phyloP scores from a whole-genome alignment of 192 early-diverging fungal genomes.

The Gigaspora rosea region DNA sequence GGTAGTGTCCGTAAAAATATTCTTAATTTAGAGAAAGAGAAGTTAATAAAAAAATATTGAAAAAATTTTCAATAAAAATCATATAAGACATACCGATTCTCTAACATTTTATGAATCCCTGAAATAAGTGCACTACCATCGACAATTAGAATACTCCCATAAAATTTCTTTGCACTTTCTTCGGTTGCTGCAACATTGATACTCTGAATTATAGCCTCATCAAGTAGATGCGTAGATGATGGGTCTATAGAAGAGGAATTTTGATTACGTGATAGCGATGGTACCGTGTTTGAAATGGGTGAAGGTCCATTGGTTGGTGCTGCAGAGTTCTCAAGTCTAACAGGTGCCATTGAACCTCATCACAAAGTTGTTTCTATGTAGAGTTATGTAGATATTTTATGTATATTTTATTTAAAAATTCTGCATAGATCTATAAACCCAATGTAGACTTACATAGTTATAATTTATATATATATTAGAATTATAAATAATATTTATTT shows the following conservation, averaged over 20 bases:
- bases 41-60: no score
- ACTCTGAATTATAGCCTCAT: conserved; percentile 69
- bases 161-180: conserved; percentile 72
- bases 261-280: not conserved
- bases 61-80: not conserved
- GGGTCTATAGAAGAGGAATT: conserved; percentile 7
- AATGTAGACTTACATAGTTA: no score
- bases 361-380: no score
- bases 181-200: conserved; percentile 66
- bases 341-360: conserved; percentile 3
- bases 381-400: no score
- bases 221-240: conserved; percentile 48
- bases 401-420: no score
- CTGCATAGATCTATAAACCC: no score
- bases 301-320: conserved; percentile 40
- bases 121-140: conserved; percentile 79
- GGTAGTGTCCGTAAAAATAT: conserved; percentile 35
- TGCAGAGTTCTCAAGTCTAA: not conserved
- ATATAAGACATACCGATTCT: conserved; percentile 52
- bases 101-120: conserved; percentile 65
- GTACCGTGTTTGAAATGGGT: not conserved
- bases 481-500: no score
- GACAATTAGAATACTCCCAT: conserved; percentile 78
- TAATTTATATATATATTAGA: no score
- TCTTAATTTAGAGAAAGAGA: no score